Conservation (phyloP, 2,329 filamentous ascomycete genomes). For the Fonsecaea multimorphosa region DNA sequence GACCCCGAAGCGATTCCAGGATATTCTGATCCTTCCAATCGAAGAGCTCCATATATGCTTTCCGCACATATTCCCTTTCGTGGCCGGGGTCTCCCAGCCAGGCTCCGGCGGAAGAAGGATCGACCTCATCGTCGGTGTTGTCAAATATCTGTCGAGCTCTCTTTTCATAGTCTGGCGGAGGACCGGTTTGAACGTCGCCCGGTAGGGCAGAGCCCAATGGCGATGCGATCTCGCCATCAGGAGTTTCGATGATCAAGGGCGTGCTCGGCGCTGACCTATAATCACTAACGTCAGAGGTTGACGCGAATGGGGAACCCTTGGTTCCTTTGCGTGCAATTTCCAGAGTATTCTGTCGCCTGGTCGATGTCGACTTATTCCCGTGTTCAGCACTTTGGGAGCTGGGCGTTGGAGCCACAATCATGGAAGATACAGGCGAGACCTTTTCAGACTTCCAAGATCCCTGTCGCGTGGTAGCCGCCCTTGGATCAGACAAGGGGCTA, state of each 20-base stretch:
- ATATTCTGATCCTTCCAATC: conserved; percentile 84
- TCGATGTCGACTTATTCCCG: background rate
- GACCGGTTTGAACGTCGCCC: conserved; percentile 4
- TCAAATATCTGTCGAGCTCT: conserved; percentile 84
- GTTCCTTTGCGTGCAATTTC: conserved; percentile 14
- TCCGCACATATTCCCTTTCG: conserved; percentile 61
- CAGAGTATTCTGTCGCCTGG: conserved; percentile 9
- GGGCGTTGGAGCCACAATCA: background rate
- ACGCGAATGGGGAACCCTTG: conserved; percentile 24
- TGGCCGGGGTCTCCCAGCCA: conserved; percentile 78
- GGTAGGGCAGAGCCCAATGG: conserved; percentile 24
- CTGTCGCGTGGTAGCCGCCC: conserved; percentile 21
- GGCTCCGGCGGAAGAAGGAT: conserved; percentile 78
- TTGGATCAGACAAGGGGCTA: conserved; percentile 19
- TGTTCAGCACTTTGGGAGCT: conserved; percentile 1
- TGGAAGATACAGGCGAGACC: conserved; percentile 21
- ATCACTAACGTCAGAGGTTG: conserved; percentile 48
- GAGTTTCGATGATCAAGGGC: conserved; percentile 46
- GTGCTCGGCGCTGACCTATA: conserved; percentile 55
- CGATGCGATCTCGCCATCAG: conserved; percentile 32
- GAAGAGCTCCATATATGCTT: conserved; percentile 91
- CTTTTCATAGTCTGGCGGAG: conserved; percentile 47
- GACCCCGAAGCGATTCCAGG: conserved; percentile 74
- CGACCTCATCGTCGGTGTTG: conserved; percentile 80
- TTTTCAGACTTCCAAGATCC: conserved; percentile 33